phyloP scores from a whole-genome alignment of 2,329 filamentous ascomycete species.

The Penicillium nordicum region DNA sequence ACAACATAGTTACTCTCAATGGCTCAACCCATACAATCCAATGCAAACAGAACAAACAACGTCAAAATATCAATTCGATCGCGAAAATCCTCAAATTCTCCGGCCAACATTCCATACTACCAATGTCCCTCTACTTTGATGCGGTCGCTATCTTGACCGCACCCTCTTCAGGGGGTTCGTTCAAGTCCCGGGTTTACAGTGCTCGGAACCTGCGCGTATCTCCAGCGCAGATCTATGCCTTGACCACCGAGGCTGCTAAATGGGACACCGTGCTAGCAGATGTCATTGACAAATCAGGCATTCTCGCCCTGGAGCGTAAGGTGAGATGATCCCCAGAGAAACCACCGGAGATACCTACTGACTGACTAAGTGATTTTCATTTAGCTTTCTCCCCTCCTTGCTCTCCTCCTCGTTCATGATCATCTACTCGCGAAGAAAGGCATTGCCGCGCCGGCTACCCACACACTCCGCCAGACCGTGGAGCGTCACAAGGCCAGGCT shows the following conservation, averaged over 20 bases:
- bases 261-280: conserved; percentile 85
- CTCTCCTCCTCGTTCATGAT: conserved; percentile 82
- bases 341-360: conserved; percentile 25
- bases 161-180: conserved; percentile 69
- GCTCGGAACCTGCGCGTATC: conserved; percentile 72
- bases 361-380: conserved; percentile 36
- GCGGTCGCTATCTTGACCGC: conserved; percentile 70
- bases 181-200: conserved; percentile 80
- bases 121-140: conserved; percentile 95
- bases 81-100: conserved; percentile 7
- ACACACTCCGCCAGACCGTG: conserved; percentile 72
- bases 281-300: conserved; percentile 75
- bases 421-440: conserved; percentile 76
- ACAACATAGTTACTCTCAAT: background rate
- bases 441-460: conserved; percentile 73
- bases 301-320: conserved; percentile 80
- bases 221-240: conserved; percentile 78
- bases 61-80: conserved; percentile 1
- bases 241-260: conserved; percentile 83
- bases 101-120: conserved; percentile 2
- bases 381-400: conserved; percentile 75
- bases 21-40: background rate
- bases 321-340: conserved; percentile 46
- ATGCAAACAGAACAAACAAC: conserved; percentile 29
- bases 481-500: conserved; percentile 79